These are phyloP conservation scores for Amanita molliuscula DNA, from an alignment of 768 basidiomycete species.

Conservation along the genomic window DNA sequence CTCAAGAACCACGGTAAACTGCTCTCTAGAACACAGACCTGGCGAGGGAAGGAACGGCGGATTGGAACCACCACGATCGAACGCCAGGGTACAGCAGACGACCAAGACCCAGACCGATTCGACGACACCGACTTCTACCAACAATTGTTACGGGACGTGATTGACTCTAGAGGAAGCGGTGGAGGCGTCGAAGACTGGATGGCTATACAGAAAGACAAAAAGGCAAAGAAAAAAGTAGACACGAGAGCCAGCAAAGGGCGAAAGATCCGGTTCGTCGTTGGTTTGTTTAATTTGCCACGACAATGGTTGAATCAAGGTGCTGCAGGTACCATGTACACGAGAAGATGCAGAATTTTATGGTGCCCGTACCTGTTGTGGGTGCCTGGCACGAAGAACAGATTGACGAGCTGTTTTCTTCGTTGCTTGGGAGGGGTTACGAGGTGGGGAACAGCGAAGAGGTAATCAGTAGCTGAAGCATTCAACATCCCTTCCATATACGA, in stretches of 20 bases:
- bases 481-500: no score
- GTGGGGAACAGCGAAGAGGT: no score
- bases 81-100: conserved; percentile 21
- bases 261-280: conserved; percentile 62
- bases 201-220: conserved; percentile 53
- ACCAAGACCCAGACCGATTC: conserved; percentile 43
- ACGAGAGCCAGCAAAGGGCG: conserved; percentile 93
- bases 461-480: no score
- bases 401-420: conserved; percentile 85
- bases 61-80: conserved; percentile 25
- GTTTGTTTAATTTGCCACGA: neutral
- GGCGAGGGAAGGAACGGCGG: conserved; percentile 37
- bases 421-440: conserved; percentile 71
- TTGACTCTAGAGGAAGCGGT: conserved; percentile 51
- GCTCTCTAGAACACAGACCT: conserved; percentile 51
- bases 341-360: conserved; percentile 95
- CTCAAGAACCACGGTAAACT: conserved; percentile 48
- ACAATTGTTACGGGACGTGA: conserved; percentile 82
- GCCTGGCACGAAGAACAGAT: conserved; percentile 95
- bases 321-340: conserved; percentile 82
- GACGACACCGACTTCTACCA: conserved; percentile 95
- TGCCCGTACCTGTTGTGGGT: conserved; percentile 60
- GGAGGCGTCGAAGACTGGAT: conserved; percentile 51
- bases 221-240: conserved; percentile 83
- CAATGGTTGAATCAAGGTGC: neutral